Conservation (phyloP, 2,329 filamentous ascomycete species). For the Xylaria sp. region DNA sequence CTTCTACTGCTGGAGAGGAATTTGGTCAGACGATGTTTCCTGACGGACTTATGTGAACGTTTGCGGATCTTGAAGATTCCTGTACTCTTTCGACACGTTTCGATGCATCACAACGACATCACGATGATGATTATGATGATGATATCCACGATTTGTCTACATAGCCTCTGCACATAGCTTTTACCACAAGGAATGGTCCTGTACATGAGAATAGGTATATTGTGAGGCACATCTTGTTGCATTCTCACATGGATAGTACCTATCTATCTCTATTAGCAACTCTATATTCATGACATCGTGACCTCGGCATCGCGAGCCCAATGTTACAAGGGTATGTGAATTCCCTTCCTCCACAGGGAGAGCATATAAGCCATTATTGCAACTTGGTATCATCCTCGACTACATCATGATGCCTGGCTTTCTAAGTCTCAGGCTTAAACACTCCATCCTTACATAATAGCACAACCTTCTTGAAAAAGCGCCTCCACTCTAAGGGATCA, state of each 20-base stretch:
- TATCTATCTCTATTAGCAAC: conserved; percentile 8
- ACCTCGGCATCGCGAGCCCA: not conserved
- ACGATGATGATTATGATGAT: not conserved
- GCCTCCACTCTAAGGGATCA: conserved; percentile 94
- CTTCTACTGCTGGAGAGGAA: too few species aligned
- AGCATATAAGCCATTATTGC: not conserved
- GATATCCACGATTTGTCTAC: not conserved
- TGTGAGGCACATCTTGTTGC: conserved; percentile 1
- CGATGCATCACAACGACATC: not conserved
- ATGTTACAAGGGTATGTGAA: not conserved
- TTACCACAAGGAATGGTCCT: not conserved
- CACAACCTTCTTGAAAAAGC: conserved; percentile 97
- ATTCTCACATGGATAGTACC: conserved; percentile 1
- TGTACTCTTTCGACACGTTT: not conserved
- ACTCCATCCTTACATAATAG: conserved; percentile 88
- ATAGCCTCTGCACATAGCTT: not conserved
- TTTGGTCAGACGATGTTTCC: not conserved
- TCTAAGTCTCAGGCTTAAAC: conserved; percentile 64
- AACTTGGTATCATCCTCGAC: conserved; percentile 1
- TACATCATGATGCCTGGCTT: conserved; percentile 36
- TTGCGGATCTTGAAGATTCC: not conserved
- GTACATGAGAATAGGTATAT: conserved; percentile 17
- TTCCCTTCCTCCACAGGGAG: not conserved
- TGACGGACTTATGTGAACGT: not conserved
- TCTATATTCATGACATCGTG: conserved; percentile 4